Evolutionary conservation across 345 rosid species (phyloP), one percentile per base, ranked within the genome.

Genomic region (Microthlaspi erraticum): DNA sequence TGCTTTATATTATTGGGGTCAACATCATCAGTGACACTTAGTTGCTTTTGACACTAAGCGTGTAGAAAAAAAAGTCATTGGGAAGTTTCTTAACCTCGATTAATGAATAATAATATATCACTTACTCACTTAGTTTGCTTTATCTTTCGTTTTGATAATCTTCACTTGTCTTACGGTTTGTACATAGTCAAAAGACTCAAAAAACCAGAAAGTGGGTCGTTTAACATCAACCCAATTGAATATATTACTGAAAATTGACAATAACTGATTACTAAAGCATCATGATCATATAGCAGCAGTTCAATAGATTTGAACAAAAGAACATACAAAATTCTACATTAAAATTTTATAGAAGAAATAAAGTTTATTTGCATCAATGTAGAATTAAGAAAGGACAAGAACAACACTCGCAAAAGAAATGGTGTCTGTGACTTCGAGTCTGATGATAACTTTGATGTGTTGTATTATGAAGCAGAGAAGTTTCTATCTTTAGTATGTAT

Each of bases 401-500:
- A 69, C 48, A 29, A 26, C 66, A 38, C 32, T 48, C 41, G 74
- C 42, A 48, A 60, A 70, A 70, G 60, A 70, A 39, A 70, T 42
- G 32, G 33, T 59, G 33, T 60, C 19, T 37, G 41, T 37, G 73
- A 34, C 57, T 70, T 29, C 42, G 20, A 59, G 49, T 37, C 50
- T 58, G 58, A 46, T 49, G 67, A 38, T 70, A 42, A 39, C 51
- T 70, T 59, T 38, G 58, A 70, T 70, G 50, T 58, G 49, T 36
- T 59, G 13, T 19, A 18, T 60, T 61, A 61, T 71, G 61, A 18
- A 61, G 31, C 68, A 61, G 29, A 61, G 7, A 71, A n/a, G 32
- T 61, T 52, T 71, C 61, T 52, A 61, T 61, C 75, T 71, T 61
- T 61, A 52, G 68, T 41, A 19, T 33, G 52, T 1, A 32, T n/a